Evolutionary conservation across 352 stramenopile genomes (phyloP).

Genomic region (Globisporangium emineosum): DNA sequence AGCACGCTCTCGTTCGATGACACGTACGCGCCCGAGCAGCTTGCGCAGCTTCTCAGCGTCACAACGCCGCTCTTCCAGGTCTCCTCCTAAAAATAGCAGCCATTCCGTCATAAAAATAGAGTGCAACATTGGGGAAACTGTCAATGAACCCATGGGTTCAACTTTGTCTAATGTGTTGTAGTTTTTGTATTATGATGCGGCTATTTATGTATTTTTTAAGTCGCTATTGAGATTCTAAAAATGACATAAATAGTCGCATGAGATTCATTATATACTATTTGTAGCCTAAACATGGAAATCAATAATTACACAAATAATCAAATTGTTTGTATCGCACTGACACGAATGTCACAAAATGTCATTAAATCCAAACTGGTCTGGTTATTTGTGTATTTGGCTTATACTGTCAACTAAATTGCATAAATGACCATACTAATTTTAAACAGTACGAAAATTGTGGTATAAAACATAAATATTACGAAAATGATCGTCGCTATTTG

Average conservation of each 20-base stretch:
- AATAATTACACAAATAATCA: neutral
- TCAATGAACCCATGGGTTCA: constrained; percentile 8
- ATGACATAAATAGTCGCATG: too few relatives aligned
- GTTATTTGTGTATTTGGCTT: too few relatives aligned
- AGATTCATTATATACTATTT: too few relatives aligned
- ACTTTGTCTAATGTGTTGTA: neutral
- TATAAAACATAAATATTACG: too few relatives aligned
- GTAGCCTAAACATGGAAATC: too few relatives aligned
- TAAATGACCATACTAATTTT: too few relatives aligned
- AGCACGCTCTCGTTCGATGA: constrained; percentile 33
- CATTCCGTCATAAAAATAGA: neutral
- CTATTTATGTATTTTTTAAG: neutral
- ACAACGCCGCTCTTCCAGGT: constrained; percentile 36
- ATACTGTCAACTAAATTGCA: too few relatives aligned
- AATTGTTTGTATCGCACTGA: too few relatives aligned
- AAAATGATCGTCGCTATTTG: neutral
- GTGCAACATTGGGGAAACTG: neutral
- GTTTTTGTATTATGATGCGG: neutral
- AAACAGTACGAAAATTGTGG: too few relatives aligned
- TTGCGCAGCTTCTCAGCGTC: constrained; percentile 32
- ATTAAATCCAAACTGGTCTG: too few relatives aligned
- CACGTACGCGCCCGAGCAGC: constrained; percentile 33
- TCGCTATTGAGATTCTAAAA: too few relatives aligned
- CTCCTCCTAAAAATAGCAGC: constrained; percentile 15
- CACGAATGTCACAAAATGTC: too few relatives aligned